These are phyloP conservation scores for Diaporthe batatas DNA, from an alignment of 2,329 filamentous ascomycete species.

Conservation along the genomic window DNA sequence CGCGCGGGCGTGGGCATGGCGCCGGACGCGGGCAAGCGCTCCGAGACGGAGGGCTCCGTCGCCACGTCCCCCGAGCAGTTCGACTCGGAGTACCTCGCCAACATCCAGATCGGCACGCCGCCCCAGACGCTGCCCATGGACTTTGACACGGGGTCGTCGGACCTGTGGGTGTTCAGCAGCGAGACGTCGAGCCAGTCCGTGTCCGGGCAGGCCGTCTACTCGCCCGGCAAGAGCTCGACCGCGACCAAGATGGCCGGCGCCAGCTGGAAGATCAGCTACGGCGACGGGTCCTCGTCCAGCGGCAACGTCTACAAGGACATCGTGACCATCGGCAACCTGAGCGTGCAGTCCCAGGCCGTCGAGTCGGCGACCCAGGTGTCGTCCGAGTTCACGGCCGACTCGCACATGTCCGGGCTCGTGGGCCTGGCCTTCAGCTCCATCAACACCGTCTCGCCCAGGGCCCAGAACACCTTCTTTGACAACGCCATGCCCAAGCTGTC, in stretches of 20 bases:
- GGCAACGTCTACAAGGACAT: constrained; percentile 49
- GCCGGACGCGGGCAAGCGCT: constrained; percentile 27
- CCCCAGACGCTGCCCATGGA: constrained; percentile 58
- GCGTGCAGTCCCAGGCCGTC: constrained; percentile 45
- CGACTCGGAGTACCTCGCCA: constrained; percentile 39
- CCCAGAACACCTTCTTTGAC: constrained; percentile 51
- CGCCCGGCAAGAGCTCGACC: constrained; percentile 46
- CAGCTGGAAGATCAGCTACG: constrained; percentile 50
- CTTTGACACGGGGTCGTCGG: constrained; percentile 62
- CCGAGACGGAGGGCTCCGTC: constrained; percentile 34
- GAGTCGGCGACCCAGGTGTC: constrained; percentile 46
- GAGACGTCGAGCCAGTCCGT: constrained; percentile 43
- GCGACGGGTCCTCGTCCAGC: constrained; percentile 48
- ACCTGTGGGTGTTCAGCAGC: constrained; percentile 51
- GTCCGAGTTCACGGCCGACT: constrained; percentile 42
- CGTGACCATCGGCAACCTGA: constrained; percentile 47
- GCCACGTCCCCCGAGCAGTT: constrained; percentile 17
- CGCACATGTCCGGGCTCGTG: constrained; percentile 41
- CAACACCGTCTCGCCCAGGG: constrained; percentile 45
- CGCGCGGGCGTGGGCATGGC: constrained; percentile 32
- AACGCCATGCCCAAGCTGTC: constrained; percentile 49
- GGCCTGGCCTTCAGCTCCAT: constrained; percentile 45
- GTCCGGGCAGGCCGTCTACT: constrained; percentile 47
- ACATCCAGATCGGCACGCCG: constrained; percentile 39
- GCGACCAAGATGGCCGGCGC: constrained; percentile 44